Conservation (phyloP, 1,139 yeast genomes). For the Debaryomycetaceae sp. region DNA sequence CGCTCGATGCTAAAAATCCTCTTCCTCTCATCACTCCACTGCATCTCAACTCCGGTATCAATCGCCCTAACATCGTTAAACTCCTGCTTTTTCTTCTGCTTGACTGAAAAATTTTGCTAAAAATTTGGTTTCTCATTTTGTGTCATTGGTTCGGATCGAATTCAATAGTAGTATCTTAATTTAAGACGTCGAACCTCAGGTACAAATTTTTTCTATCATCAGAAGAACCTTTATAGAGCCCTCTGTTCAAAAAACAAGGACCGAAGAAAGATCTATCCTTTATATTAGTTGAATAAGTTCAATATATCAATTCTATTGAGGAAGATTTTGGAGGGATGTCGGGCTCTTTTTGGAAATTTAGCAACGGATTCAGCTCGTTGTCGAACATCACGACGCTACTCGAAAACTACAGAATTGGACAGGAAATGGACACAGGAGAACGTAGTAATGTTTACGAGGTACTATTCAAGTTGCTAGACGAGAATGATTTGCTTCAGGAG, state of each 20-base stretch:
- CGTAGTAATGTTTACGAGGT: slow-evolving; percentile 22
- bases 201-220: not conserved
- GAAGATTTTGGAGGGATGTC: slow-evolving; percentile 44
- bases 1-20: not conserved
- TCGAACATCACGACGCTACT: slow-evolving; percentile 73
- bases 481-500: slow-evolving; percentile 82
- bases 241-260: not conserved
- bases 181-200: not conserved
- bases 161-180: not conserved
- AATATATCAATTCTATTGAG: slow-evolving; percentile 1
- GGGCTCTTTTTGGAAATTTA: slow-evolving; percentile 88
- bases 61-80: not conserved
- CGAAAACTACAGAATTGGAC: slow-evolving; percentile 44
- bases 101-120: not conserved
- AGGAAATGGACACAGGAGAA: slow-evolving; percentile 22
- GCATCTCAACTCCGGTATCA: not conserved
- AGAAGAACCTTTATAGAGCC: slow-evolving; percentile 3
- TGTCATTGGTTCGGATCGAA: not conserved
- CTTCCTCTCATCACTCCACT: not conserved
- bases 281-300: not conserved
- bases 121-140: not conserved
- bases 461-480: slow-evolving; percentile 73
- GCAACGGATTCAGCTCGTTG: slow-evolving; percentile 75
- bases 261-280: not conserved
- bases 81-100: not conserved